A percentile compares a stretch with the other conserved stretches of the same genome.
Evolutionary conservation across 2,329 filamentous ascomycete species (phyloP).

Genomic region (Cladorrhinum sp.): DNA sequence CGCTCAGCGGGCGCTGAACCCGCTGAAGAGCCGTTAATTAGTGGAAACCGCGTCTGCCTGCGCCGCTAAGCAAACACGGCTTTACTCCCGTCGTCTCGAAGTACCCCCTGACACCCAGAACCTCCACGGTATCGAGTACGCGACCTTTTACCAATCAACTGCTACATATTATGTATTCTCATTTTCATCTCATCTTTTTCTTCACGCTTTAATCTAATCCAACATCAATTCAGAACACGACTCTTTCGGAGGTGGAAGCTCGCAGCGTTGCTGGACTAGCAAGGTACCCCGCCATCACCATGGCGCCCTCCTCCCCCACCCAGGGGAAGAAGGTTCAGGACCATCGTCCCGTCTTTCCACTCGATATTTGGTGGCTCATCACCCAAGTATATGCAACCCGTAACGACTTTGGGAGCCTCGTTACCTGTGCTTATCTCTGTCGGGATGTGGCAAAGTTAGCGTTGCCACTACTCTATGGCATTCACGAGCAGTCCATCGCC

Average conservation of each 20-base stretch:
- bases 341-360: constrained; percentile 41
- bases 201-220: too few species aligned
- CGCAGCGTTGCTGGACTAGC: not conserved
- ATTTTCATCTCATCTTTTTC: too few species aligned
- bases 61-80: not conserved
- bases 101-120: not conserved
- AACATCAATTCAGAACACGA: too few species aligned
- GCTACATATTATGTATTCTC: too few species aligned
- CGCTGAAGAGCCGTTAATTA: not conserved
- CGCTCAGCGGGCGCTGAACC: too few species aligned
- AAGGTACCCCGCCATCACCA: not conserved
- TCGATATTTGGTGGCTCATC: constrained; percentile 60
- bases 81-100: too few species aligned
- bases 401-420: constrained; percentile 59
- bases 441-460: constrained; percentile 57
- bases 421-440: constrained; percentile 54
- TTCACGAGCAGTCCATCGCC: constrained; percentile 45
- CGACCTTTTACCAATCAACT: not conserved
- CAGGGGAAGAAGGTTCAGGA: not conserved
- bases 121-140: too few species aligned
- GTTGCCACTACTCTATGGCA: constrained; percentile 59
- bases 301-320: not conserved
- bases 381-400: constrained; percentile 56
- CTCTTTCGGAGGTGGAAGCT: too few species aligned
- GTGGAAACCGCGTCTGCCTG: not conserved